phyloP scores from a whole-genome alignment of 2,329 filamentous ascomycete genomes.

The Leptographium wingfieldii region DNA sequence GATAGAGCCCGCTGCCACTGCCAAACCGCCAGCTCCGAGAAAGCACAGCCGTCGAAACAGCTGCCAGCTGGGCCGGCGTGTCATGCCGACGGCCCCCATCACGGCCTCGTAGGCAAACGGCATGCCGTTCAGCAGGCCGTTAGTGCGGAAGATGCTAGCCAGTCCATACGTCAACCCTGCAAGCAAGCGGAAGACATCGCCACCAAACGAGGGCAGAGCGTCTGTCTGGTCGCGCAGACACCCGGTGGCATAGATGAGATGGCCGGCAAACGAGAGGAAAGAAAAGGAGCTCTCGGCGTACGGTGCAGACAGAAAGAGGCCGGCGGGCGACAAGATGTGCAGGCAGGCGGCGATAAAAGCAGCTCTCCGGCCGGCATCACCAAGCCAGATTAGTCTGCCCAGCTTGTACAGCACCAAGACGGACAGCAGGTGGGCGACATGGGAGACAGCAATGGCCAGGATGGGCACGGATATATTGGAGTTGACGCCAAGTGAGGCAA shows the following conservation, averaged over 20 bases:
- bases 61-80: slow-evolving; percentile 20
- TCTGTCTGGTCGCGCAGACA: slow-evolving; percentile 24
- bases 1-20: slow-evolving; percentile 54
- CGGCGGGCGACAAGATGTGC: slow-evolving; percentile 77
- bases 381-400: slow-evolving; percentile 10
- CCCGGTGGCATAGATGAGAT: slow-evolving; percentile 48
- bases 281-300: slow-evolving; percentile 75
- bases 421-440: slow-evolving; percentile 64
- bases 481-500: not conserved
- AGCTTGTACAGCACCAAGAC: slow-evolving; percentile 25
- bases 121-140: slow-evolving; percentile 72
- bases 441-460: slow-evolving; percentile 54
- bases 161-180: slow-evolving; percentile 60
- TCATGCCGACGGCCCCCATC: slow-evolving; percentile 26
- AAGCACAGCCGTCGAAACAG: slow-evolving; percentile 40
- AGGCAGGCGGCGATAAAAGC: slow-evolving; percentile 59
- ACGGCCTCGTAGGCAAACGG: slow-evolving; percentile 55
- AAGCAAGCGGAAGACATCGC: slow-evolving; percentile 41
- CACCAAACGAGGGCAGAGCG: slow-evolving; percentile 16
- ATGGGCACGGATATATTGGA: slow-evolving; percentile 18
- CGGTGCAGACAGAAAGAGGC: slow-evolving; percentile 77
- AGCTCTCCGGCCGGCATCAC: not conserved
- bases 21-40: slow-evolving; percentile 52
- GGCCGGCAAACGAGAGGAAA: slow-evolving; percentile 61
- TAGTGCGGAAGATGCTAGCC: slow-evolving; percentile 66